Base-by-base conservation (phyloP, 768 basidiomycete genomes). In the Hygrophoropsis aurantiaca region DNA sequence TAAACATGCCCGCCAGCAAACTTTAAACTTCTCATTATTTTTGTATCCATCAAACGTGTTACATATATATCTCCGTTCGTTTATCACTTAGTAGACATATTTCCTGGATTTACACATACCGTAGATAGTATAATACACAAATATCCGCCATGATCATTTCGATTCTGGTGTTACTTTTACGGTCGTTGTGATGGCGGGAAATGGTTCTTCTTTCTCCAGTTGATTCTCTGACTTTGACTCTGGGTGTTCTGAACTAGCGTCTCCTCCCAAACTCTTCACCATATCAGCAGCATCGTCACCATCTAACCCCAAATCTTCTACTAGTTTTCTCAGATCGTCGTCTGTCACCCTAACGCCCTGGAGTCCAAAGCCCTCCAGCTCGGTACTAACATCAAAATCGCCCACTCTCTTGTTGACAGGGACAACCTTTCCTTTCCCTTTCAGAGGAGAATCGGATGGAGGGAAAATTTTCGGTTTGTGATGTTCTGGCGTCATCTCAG, bases 401-500 rank as follows among this genome's bases (percentile, higher is more conserved):
- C 72, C 74, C 30, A 76, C 70, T 21, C 71, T 67, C 59, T 82
- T 85, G 65, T 84, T 84, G 38, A 76, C 74, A 3, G 82, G 78
- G 16, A 70, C 54, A 40, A 54, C 40, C 24, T 52, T 57, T 44
- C 15, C 42, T 16, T 68, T 74, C 15, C 65, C 65, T 49, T 71
- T 78, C 38, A 74, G 61, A 11, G 78, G 78, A n/a, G 74, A 75
- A 11, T 64, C 58, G 0, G 70, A 62, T 34, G 55, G 60, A 41
- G 80, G 74, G 33, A 81, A 72, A 39, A 81, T 71, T 57, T 80
- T 78, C 46, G 73, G 75, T 57, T 72, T 81, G 56, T 91, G 74
- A 40, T 75, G 84, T 33, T 85, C 80, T n/a, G 87, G 85, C 6
- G 84, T 86, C 85, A 91, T 91, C 60, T 91, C 80, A 7, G 82